Conservation (phyloP, 140 eudicot species). For the Bidens hawaiensis region DNA sequence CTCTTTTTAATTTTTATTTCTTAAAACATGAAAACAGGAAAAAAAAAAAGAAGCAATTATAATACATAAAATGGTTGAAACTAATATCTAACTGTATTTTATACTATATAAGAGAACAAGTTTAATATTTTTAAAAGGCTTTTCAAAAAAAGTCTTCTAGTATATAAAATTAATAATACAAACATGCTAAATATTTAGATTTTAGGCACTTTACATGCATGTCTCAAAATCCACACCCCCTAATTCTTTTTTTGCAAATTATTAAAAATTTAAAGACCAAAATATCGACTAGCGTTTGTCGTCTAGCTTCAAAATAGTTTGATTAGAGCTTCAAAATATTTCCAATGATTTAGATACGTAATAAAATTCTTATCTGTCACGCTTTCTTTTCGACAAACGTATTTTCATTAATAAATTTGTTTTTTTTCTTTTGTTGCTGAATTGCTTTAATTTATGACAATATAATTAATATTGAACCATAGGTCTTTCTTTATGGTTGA, state of each 20-base stretch:
- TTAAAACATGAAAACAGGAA: neutral
- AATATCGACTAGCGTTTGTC: neutral
- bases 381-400: neutral
- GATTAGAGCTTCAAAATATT: neutral
- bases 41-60: neutral
- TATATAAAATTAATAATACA: neutral
- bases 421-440: neutral
- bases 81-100: neutral
- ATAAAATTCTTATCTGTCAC: constrained; percentile 16
- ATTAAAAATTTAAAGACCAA: neutral
- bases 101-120: neutral
- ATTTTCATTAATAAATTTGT: neutral
- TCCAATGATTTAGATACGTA: neutral
- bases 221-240: neutral
- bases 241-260: neutral
- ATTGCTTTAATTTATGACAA: neutral
- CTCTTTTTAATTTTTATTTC: neutral
- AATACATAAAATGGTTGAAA: neutral
- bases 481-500: neutral
- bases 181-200: neutral
- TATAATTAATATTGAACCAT: neutral
- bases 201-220: neutral
- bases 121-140: neutral
- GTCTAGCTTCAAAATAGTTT: neutral
- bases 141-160: too few relatives aligned